Base-by-base conservation (phyloP, 2,329 filamentous ascomycete species). In the Fusarium marasasianum region DNA sequence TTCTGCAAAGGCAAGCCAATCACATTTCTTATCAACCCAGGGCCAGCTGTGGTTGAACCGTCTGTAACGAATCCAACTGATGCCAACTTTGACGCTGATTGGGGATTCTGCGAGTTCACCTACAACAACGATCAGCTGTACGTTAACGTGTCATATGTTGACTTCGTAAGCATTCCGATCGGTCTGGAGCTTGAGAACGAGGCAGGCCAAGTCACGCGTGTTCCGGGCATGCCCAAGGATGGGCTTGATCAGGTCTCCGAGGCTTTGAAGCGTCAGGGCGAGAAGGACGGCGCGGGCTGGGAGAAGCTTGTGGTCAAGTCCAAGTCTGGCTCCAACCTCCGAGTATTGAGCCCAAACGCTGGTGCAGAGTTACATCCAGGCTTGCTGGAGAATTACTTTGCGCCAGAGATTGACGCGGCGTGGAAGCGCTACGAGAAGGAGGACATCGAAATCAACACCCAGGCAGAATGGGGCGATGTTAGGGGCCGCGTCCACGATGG, bases 31-130 rank as follows among this genome's bases (percentile, higher is more conserved):
- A 81, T 95, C 59, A 95, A 95, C 81, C 91, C 90, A 33, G 91
- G 90, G 22, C 91, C 93, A 12, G 91, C 89, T 3, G 86, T 95
- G 20, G 93, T 95, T 48, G 93, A 95, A 82, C 93, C 93, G 0
- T 91, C 91, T 15, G 90, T 92, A 33, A 92, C 89, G 38, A 95
- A 95, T 80, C 80, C 86, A 0, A 80, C 86, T 0, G 92, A 94
- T 77, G 81, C 86, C 5, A 93, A 93, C 80, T 90, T 90, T 78
- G 83, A 87, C 41, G 82, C 88, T 51, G 82, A 86, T 66, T 94
- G 91, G 91, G 88, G 86, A 35, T 94, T 93, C 79, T 90, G 87
- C 83, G 92, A 94, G 81, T 91, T 93, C 76, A 92, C 91, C 22
- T 92, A 88, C 82, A 92, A 92, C 80, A 76, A 81, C 41, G 77